phyloP scores from a whole-genome alignment of 306 rosid genomes.

The Begonia masoniana region DNA sequence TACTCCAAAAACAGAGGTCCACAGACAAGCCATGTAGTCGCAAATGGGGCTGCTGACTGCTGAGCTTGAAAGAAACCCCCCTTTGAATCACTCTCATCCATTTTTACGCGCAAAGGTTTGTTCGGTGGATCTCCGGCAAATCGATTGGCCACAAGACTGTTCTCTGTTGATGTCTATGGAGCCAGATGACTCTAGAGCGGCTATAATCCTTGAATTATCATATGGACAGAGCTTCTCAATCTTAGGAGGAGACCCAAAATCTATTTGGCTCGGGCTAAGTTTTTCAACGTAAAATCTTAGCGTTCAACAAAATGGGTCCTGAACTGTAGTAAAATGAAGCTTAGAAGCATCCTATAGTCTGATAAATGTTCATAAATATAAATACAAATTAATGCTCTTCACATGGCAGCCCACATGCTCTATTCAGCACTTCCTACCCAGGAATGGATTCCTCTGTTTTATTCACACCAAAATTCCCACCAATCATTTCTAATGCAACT shows the following conservation, averaged over 20 bases:
- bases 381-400: slow-evolving; percentile 38
- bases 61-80: slow-evolving; percentile 6
- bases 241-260: not conserved
- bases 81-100: not conserved
- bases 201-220: slow-evolving; percentile 3
- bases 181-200: slow-evolving; percentile 7
- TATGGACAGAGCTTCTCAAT: not conserved
- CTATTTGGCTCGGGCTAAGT: slow-evolving; percentile 3
- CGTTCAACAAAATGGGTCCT: no score
- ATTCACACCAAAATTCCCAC: slow-evolving; percentile 15
- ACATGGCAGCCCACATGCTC: slow-evolving; percentile 76
- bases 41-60: slow-evolving; percentile 22
- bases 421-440: slow-evolving; percentile 20
- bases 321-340: no score
- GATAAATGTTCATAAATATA: slow-evolving; percentile 7
- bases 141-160: slow-evolving; percentile 23
- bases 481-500: not conserved
- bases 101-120: slow-evolving; percentile 17
- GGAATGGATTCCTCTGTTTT: slow-evolving; percentile 15
- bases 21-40: slow-evolving; percentile 24
- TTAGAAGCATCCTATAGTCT: not conserved
- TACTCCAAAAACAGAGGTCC: not conserved
- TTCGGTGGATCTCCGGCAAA: slow-evolving; percentile 44
- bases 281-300: slow-evolving; percentile 12
- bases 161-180: slow-evolving; percentile 17